These are phyloP conservation scores for Fusarium lateritium DNA, from an alignment of 2,329 filamentous ascomycete species.

Conservation along the genomic window DNA sequence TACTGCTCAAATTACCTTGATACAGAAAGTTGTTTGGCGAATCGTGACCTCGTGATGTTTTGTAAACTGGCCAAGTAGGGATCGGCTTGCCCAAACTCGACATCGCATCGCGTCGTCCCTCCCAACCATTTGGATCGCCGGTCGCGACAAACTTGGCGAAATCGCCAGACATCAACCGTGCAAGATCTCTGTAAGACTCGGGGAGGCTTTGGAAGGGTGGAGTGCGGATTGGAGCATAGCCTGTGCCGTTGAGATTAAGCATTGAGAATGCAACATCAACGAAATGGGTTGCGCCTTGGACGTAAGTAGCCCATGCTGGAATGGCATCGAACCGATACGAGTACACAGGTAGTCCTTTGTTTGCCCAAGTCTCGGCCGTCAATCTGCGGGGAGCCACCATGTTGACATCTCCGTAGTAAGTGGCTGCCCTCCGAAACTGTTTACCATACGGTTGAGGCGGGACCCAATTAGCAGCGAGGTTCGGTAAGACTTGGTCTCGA, in stretches of 20 bases:
- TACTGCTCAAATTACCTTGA: slow-evolving; percentile 23
- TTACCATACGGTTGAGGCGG: slow-evolving; percentile 13
- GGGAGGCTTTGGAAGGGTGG: slow-evolving; percentile 21
- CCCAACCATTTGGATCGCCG: slow-evolving; percentile 28
- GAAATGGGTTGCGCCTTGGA: slow-evolving; percentile 25
- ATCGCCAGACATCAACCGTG: slow-evolving; percentile 18
- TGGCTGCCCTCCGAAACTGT: slow-evolving; percentile 26
- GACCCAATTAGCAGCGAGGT: slow-evolving; percentile 15
- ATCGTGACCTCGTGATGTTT: neutral
- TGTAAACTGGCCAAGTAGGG: slow-evolving; percentile 20
- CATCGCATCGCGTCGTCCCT: slow-evolving; percentile 10
- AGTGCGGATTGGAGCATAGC: slow-evolving; percentile 23
- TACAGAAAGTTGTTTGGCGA: slow-evolving; percentile 15
- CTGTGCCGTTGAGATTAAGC: slow-evolving; percentile 26
- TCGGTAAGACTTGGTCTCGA: slow-evolving; percentile 14
- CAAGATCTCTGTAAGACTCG: slow-evolving; percentile 22
- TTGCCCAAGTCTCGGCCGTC: slow-evolving; percentile 24
- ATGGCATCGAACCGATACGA: slow-evolving; percentile 30
- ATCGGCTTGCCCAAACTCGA: slow-evolving; percentile 7
- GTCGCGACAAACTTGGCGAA: slow-evolving; percentile 29
- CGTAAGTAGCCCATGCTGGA: slow-evolving; percentile 27
- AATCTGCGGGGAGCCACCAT: slow-evolving; percentile 26
- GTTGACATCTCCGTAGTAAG: slow-evolving; percentile 25
- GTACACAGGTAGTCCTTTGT: slow-evolving; percentile 47
- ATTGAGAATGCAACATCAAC: slow-evolving; percentile 31